Base-by-base conservation (phyloP, 2,329 filamentous ascomycete genomes). In the Rhexocercosporidium sp. region DNA sequence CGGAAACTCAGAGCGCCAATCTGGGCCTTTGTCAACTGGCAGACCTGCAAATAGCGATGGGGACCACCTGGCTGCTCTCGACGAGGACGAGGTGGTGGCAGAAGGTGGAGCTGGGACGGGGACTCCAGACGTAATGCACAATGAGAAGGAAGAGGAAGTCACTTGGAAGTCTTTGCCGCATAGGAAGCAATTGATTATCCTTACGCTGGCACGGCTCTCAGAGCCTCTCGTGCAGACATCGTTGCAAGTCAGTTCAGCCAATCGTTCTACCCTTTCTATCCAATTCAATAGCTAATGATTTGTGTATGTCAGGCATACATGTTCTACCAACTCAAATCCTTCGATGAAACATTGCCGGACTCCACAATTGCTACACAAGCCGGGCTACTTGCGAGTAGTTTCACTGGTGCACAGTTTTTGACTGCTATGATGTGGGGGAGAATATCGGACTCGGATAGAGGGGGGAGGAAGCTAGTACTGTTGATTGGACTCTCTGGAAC, bases 321-420 rank as follows among this genome's bases (percentile, higher is more conserved):
- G 83, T 96, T 93, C 80, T 96, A 95, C 78, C 92, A 96, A 78
- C 86, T 97, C n/a, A 89, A 88, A 72, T 95, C 90, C 66, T 95
- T 97, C 73, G 81, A 86, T 66, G 80, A 83, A 0, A 78, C 74
- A 11, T 80, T 87, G 16, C 79, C 86, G 0, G 81, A 85, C 71
- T 84, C 92, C 27, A 88, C 86, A 1, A 94, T 97, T 71, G 88
- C 93, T 0, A 84, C 85, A 22, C 93, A 96, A 77, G 91, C 92
- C 0, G 93, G 93, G 46, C 81, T 96, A 2, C 82, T 97, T 27
- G 88, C 92, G 57, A 92, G 91, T 14, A 89, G 89, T 46, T 97
- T 97, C 76, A 94, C 92, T 0, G 90, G 89, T 0, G 90, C 92
- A 0, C 94, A 97, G 77, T 95, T 95, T 74, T 76, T 89, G 27